Conservation (phyloP, 2,329 filamentous ascomycete species). For the Epichloe typhina region DNA sequence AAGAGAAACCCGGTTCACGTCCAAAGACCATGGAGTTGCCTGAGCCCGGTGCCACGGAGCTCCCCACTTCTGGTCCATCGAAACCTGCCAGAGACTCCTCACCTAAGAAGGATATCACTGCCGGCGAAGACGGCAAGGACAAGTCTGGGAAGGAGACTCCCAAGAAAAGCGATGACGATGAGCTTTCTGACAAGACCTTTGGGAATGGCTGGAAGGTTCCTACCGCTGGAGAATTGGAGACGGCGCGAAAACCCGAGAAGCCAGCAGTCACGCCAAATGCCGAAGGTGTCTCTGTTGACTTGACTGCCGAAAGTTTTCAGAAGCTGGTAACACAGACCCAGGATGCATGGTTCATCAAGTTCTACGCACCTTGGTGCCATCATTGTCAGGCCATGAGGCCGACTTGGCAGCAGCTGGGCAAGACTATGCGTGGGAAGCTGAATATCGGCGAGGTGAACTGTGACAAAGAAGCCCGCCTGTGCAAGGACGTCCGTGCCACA, state of each 20-base stretch:
- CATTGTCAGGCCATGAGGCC: slow-evolving; percentile 91
- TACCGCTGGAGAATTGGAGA: slow-evolving; percentile 17
- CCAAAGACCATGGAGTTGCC: slow-evolving; percentile 57
- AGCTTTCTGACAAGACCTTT: slow-evolving; percentile 13
- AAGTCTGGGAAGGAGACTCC: slow-evolving; percentile 18
- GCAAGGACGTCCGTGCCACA: slow-evolving; percentile 71
- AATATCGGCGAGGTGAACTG: slow-evolving; percentile 97
- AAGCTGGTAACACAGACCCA: slow-evolving; percentile 71
- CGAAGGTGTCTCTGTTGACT: slow-evolving; percentile 57
- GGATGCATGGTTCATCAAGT: slow-evolving; percentile 97
- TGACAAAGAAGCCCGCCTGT: slow-evolving; percentile 72
- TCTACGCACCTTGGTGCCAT: slow-evolving; percentile 93
- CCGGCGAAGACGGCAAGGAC: slow-evolving; percentile 8
- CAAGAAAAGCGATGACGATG: slow-evolving; percentile 10
- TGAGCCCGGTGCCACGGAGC: slow-evolving; percentile 48
- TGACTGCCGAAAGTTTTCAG: slow-evolving; percentile 80
- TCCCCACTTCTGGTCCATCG: slow-evolving; percentile 16
- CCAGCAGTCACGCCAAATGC: slow-evolving; percentile 51
- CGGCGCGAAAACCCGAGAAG: slow-evolving; percentile 31
- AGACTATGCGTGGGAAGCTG: slow-evolving; percentile 78
- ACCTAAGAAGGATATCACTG: slow-evolving; percentile 12
- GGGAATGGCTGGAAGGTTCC: slow-evolving; percentile 18
- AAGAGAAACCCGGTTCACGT: slow-evolving; percentile 67
- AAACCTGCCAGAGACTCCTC: slow-evolving; percentile 20
- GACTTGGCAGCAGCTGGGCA: slow-evolving; percentile 78